phyloP scores from a whole-genome alignment of 257 asterid genomes.

The Solanum tacnaense region DNA sequence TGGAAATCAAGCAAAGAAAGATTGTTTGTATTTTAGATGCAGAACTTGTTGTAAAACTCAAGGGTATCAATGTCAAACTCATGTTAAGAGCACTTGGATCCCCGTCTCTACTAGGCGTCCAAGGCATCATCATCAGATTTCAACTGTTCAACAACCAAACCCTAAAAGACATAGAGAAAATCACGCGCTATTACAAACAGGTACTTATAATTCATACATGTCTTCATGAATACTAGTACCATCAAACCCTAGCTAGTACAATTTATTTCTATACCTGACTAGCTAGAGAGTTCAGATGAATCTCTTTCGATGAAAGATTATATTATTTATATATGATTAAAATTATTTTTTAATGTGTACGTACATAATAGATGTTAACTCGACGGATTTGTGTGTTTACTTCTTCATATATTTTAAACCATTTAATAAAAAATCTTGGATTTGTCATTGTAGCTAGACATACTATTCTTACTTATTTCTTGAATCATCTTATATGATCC shows the following conservation, averaged over 20 bases:
- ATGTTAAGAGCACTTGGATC: conserved; percentile 76
- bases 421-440: background rate
- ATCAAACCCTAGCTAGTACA: conserved; percentile 21
- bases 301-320: too few species aligned
- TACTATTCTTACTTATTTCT: background rate
- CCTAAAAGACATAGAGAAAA: conserved; percentile 53
- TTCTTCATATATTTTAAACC: background rate
- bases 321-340: too few species aligned
- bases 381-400: background rate
- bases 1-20: conserved; percentile 82
- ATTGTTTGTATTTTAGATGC: conserved; percentile 49
- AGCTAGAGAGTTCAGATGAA: too few species aligned
- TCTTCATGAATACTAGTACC: background rate
- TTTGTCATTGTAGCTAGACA: background rate
- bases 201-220: background rate
- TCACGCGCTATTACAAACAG: conserved; percentile 23
- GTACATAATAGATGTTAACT: too few species aligned
- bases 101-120: conserved; percentile 51
- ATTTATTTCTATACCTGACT: background rate
- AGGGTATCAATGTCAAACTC: conserved; percentile 64
- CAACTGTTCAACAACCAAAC: conserved; percentile 14
- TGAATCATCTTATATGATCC: background rate
- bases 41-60: conserved; percentile 66
- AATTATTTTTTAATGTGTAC: too few species aligned
- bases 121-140: conserved; percentile 27